Evolutionary conservation across 1,139 yeast species (phyloP).

Genomic region (Zygosaccharomyces sapae): DNA sequence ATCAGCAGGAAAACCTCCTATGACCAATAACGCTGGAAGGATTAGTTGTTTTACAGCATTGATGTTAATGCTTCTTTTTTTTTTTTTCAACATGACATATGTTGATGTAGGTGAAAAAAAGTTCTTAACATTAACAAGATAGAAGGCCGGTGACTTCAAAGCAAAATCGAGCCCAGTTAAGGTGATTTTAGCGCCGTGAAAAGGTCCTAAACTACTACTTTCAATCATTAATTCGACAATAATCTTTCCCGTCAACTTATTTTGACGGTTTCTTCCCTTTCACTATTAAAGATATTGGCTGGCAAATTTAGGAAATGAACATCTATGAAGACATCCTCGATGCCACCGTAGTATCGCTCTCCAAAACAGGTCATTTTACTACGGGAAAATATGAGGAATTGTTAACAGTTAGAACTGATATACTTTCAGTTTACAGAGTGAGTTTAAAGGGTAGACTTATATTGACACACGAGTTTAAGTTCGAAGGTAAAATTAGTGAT

Average conservation of each 20-base stretch:
- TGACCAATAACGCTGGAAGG: not conserved
- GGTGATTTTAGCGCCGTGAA: not conserved
- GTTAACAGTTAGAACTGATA: conserved; percentile 65
- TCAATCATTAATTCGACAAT: not conserved
- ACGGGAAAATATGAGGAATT: conserved; percentile 49
- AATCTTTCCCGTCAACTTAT: not conserved
- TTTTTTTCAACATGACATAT: not conserved
- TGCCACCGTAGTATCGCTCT: conserved; percentile 68
- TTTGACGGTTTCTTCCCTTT: not conserved
- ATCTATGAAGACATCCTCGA: conserved; percentile 75
- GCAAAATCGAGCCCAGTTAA: not conserved
- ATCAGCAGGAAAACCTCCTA: not conserved
- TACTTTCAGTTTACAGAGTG: conserved; percentile 64
- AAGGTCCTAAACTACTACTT: not conserved
- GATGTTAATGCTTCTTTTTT: not conserved
- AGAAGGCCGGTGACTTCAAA: not conserved
- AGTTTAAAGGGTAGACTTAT: conserved; percentile 42
- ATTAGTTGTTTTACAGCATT: too few species aligned
- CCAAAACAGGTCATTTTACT: conserved; percentile 61
- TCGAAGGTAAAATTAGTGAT: conserved; percentile 68
- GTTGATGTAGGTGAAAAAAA: conserved; percentile 1
- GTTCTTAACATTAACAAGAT: not conserved
- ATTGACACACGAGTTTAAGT: conserved; percentile 59
- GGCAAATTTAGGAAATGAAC: conserved; percentile 50
- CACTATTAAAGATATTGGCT: not conserved